Base-by-base conservation (phyloP, 169 alveolate genomes). In the Plasmodium knowlesi region DNA sequence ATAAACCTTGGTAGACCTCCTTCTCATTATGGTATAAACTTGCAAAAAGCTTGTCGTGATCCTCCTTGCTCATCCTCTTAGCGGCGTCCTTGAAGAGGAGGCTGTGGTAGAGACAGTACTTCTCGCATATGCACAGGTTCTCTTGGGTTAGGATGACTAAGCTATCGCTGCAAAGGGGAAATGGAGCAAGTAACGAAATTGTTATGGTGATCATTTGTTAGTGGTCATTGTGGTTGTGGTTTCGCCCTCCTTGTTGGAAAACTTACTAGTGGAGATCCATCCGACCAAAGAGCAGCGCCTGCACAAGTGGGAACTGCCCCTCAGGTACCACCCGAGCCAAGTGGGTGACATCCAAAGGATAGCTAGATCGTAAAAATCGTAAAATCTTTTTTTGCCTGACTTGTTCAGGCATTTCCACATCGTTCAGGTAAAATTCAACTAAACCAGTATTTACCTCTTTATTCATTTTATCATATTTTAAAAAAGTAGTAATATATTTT, bases 381-480 rank as follows among this genome's bases (percentile, higher is more conserved):
- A 89, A 34, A 54, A 89, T 39, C 46, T 89, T 79, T 78, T 54
- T 89, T 61, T 89, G 82, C 76, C 88, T 79, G 22, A 43, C 74
- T 25, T 22, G 72, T 89, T 57, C 74, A 89, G 70, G 72, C 19
- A 61, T 89, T 89, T 89, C 89, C 28, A 57, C 37, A 46, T 78
- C 72, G 82, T 89, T 78, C 34, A 89, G 82, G 50, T 89, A 89
- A 6, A 61, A 89, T 28, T 89, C 86, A 5, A 79, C 39, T 28
- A 89, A 89, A 54, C 54, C 12, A 14, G 94, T 80, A 54, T 89
- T 89, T 3, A 89, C 72, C 41, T 89, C 50, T 61, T 57, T 61
- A 61, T 89, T 89, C 30, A 54, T 39, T 89, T 89, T 78, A 14
- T 89, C 94, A 41, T 80, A 22, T 89, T 89, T 89, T 19, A 89